A percentile compares a stretch with the other conserved stretches of the same genome.
Conservation (phyloP, 2,329 filamentous ascomycete genomes). For the Didymella pomorum region DNA sequence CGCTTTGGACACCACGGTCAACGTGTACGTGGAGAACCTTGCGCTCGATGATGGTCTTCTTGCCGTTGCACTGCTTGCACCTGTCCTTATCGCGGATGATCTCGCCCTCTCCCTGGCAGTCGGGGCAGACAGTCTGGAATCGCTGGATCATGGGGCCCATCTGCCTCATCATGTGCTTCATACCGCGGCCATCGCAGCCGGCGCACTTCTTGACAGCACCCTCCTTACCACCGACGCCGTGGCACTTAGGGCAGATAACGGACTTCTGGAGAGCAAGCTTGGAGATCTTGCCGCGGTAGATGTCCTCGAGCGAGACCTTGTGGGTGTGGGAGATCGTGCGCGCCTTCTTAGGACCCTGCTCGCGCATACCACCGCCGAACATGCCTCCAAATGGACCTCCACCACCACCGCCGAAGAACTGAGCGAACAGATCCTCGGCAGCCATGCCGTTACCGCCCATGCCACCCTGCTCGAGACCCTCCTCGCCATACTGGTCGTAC, state of each 20-base stretch:
- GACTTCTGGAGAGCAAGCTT: slow-evolving; percentile 98
- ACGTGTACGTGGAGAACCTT: slow-evolving; percentile 99
- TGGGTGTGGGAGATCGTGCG: slow-evolving; percentile 97
- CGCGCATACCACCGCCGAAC: slow-evolving; percentile 69
- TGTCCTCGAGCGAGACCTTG: slow-evolving; percentile 97
- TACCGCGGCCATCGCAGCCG: slow-evolving; percentile 91
- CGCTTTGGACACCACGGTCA: slow-evolving; percentile 90
- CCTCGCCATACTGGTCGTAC: slow-evolving; percentile 98
- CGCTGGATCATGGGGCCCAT: slow-evolving; percentile 99
- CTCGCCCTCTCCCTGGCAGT: slow-evolving; percentile 97
- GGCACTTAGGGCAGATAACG: slow-evolving; percentile 93
- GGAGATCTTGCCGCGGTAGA: slow-evolving; percentile 97
- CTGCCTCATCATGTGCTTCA: slow-evolving; percentile 99
- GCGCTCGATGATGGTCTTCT: slow-evolving; percentile 97
- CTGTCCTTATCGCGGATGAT: slow-evolving; percentile 96
- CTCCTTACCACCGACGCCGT: slow-evolving; percentile 94
- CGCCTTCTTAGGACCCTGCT: slow-evolving; percentile 86
- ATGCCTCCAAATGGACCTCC: slow-evolving; percentile 72
- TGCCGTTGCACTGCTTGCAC: slow-evolving; percentile 95
- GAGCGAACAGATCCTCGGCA: slow-evolving; percentile 93
- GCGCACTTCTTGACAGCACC: slow-evolving; percentile 93
- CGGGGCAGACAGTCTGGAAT: slow-evolving; percentile 98
- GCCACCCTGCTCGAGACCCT: slow-evolving; percentile 87
- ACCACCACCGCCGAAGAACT: slow-evolving; percentile 81
- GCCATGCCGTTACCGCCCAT: slow-evolving; percentile 81